Base-by-base conservation (phyloP, 2,329 filamentous ascomycete species). In the Penicillium sp. region DNA sequence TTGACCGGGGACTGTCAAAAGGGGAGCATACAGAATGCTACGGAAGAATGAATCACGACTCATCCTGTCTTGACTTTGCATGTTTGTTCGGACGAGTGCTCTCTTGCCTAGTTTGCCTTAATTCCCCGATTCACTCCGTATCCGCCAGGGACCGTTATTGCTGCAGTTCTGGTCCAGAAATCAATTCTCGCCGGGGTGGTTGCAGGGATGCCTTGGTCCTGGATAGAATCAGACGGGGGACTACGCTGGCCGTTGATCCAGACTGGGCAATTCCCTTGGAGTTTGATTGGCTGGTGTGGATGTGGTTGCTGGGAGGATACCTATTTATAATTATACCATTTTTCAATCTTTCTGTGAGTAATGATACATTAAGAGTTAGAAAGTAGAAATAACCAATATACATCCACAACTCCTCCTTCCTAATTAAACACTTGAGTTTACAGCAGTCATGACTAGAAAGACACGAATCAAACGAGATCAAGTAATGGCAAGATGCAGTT, bases 101-200 rank as follows among this genome's bases (percentile, higher is more conserved):
- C 17, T 29, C 8, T 30, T 26, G 6, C 22, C 28, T 35, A 13
- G 20, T 27, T n/a, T 23, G n/a, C 16, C 30, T 20, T 35, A 50
- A 48, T 43, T 53, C 43, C 38, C 47, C 49, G 49, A 53, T 44
- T 30, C 38, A 38, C 25, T 15, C 18, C 18, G 18, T 22, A 22
- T 22, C 27, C 33, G 39, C 37, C 41, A 48, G 47, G 42, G 46
- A 50, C 48, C 50, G 50, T 53, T 53, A 47, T 51, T 44, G 37
- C 37, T 51, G 50, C 37, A 32, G 41, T 44, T 37, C 41, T 36
- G 23, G 48, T 43, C 41, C 36, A 35, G 23, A 13, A 41, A 30
- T 14, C 11, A 17, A 50, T 50, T 7, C 16, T 20, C 30, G n/a
- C 38, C 27, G 26, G 45, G 35, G 18, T 5, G 27, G 16, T 25